Evolutionary conservation across 495 filamentous ascomycete genomes (phyloP).

Genomic region (Umbilicaria muhlenbergii): DNA sequence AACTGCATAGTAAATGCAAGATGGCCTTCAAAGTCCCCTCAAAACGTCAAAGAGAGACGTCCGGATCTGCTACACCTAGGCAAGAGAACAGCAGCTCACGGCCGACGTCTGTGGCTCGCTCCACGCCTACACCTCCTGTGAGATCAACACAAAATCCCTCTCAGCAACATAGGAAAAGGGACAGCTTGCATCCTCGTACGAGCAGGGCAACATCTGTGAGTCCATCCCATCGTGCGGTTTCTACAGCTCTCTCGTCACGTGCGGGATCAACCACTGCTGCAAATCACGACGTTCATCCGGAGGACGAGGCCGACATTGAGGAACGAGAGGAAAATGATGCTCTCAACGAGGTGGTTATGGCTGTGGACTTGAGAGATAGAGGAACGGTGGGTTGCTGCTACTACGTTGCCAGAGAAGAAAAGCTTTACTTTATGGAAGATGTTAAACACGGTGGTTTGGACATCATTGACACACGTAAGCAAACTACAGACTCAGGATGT

Average conservation of each 20-base stretch:
- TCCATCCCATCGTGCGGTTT: too few relatives aligned
- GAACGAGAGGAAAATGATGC: constrained; percentile 37
- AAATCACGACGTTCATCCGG: not conserved
- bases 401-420: constrained; percentile 61
- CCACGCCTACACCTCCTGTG: not conserved
- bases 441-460: constrained; percentile 54
- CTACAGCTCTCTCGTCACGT: not conserved
- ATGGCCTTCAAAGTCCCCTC: not conserved
- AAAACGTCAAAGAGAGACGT: constrained; percentile 1
- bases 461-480: constrained; percentile 48
- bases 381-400: constrained; percentile 76
- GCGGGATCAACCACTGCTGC: constrained; percentile 1
- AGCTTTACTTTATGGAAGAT: constrained; percentile 68
- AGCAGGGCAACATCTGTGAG: too few relatives aligned
- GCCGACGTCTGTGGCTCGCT: constrained; percentile 1
- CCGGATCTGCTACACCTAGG: constrained; percentile 1
- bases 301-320: constrained; percentile 13
- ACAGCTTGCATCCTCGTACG: not conserved
- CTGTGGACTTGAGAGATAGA: constrained; percentile 57
- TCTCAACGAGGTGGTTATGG: constrained; percentile 67
- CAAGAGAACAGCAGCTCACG: not conserved
- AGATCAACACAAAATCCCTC: not conserved
- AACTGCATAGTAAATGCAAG: too few relatives aligned
- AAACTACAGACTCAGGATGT: not conserved
- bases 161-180: not conserved